These are phyloP conservation scores for Lecanicillium sp. DNA, from an alignment of 2,329 filamentous ascomycete species.

Conservation along the genomic window DNA sequence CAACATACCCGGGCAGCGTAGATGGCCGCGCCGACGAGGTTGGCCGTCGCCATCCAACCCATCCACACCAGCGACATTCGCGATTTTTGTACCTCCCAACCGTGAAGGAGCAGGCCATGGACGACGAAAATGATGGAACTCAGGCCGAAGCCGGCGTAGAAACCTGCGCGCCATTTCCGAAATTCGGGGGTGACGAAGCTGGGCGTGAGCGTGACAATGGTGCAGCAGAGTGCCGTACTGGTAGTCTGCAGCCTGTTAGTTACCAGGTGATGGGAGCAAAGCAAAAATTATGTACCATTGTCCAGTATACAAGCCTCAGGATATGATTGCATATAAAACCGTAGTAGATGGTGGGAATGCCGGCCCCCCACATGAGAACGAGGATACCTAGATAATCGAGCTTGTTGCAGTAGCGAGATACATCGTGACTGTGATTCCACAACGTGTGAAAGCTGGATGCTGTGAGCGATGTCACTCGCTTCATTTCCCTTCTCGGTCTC, in stretches of 20 bases:
- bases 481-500: too few relatives aligned
- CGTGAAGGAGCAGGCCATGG: constrained; percentile 13
- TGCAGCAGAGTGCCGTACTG: constrained; percentile 13
- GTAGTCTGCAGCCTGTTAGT: constrained; percentile 2
- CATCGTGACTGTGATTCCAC: background rate
- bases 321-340: constrained; percentile 17
- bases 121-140: constrained; percentile 17
- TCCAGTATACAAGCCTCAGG: constrained; percentile 16
- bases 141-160: constrained; percentile 17
- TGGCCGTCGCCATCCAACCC: constrained; percentile 15
- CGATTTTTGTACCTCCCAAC: constrained; percentile 16
- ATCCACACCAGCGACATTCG: constrained; percentile 16
- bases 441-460: background rate
- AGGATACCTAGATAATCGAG: constrained; percentile 10
- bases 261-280: background rate
- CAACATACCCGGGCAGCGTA: constrained; percentile 14
- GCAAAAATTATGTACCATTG: constrained; percentile 10
- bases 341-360: constrained; percentile 12
- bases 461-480: too few relatives aligned
- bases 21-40: constrained; percentile 13
- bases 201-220: constrained; percentile 15
- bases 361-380: constrained; percentile 11
- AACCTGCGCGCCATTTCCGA: constrained; percentile 13
- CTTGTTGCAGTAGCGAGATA: background rate
- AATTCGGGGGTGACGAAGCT: constrained; percentile 14